phyloP scores from a whole-genome alignment of 305 asterid genomes.

The Ajuga reptans region DNA sequence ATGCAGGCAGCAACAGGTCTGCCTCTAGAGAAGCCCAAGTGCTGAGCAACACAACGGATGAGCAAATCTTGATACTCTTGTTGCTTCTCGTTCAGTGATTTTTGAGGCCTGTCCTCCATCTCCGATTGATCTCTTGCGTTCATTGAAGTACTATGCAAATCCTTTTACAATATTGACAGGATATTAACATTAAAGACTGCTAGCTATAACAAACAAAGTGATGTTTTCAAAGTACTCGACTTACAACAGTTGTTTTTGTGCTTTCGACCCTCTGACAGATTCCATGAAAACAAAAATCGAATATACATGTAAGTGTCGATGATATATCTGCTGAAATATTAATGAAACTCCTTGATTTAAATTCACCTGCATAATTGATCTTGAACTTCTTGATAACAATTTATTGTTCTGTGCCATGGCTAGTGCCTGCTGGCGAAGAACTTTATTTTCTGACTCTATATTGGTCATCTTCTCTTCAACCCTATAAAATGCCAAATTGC shows the following conservation, averaged over 20 bases:
- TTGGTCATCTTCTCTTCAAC: constrained; percentile 82
- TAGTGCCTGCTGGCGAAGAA: constrained; percentile 97
- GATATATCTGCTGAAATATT: constrained; percentile 17
- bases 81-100: constrained; percentile 91
- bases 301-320: constrained; percentile 19
- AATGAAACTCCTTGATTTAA: constrained; percentile 13
- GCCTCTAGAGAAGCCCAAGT: constrained; percentile 87
- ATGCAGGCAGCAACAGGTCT: constrained; percentile 97
- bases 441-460: constrained; percentile 90
- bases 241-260: constrained; percentile 50
- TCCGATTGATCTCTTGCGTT: constrained; percentile 56
- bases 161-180: constrained; percentile 41
- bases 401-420: constrained; percentile 87
- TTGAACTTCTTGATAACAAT: constrained; percentile 70
- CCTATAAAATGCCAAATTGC: constrained; percentile 40
- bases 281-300: constrained; percentile 18
- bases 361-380: constrained; percentile 79
- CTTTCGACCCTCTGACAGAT: constrained; percentile 67
- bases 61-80: constrained; percentile 99
- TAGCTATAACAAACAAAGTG: constrained; percentile 9
- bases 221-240: constrained; percentile 28
- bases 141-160: constrained; percentile 77
- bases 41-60: constrained; percentile 91
- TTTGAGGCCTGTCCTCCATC: constrained; percentile 90
- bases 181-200: constrained; percentile 22